Conservation (phyloP, 345 rosid species). For the Cardamine resedifolia region DNA sequence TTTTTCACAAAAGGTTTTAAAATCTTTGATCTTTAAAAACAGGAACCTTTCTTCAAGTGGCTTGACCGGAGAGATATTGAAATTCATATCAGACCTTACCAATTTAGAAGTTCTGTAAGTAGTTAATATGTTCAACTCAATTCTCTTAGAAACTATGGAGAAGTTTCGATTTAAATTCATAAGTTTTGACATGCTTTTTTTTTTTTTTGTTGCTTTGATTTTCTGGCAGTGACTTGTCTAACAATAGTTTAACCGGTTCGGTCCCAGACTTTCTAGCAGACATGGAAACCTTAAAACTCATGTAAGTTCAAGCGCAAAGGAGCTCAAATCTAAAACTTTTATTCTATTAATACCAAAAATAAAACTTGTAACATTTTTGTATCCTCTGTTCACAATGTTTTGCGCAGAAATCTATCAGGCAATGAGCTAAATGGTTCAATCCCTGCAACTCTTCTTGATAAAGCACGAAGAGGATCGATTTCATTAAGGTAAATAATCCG, state of each 20-base stretch:
- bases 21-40: not conserved
- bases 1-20: not conserved
- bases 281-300: slow-evolving; percentile 38
- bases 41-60: slow-evolving; percentile 46
- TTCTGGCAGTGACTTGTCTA: slow-evolving; percentile 53
- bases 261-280: slow-evolving; percentile 47
- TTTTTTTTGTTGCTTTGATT: not conserved
- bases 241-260: slow-evolving; percentile 51
- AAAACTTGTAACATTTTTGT: not conserved
- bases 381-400: slow-evolving; percentile 2
- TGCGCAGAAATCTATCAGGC: slow-evolving; percentile 42
- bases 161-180: not conserved
- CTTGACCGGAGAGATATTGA: slow-evolving; percentile 44
- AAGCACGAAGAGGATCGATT: slow-evolving; percentile 35
- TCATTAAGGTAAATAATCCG: slow-evolving; percentile 39
- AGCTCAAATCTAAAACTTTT: not conserved
- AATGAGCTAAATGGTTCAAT: slow-evolving; percentile 52
- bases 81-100: slow-evolving; percentile 42
- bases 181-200: not conserved
- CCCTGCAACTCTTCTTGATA: slow-evolving; percentile 46
- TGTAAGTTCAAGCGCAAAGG: slow-evolving; percentile 38
- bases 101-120: slow-evolving; percentile 51
- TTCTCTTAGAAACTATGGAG: not conserved
- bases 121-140: slow-evolving; percentile 2
- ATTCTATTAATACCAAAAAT: not conserved